phyloP scores from a whole-genome alignment of 1,284 basidiomycete genomes.

The Puccinia triticina region DNA sequence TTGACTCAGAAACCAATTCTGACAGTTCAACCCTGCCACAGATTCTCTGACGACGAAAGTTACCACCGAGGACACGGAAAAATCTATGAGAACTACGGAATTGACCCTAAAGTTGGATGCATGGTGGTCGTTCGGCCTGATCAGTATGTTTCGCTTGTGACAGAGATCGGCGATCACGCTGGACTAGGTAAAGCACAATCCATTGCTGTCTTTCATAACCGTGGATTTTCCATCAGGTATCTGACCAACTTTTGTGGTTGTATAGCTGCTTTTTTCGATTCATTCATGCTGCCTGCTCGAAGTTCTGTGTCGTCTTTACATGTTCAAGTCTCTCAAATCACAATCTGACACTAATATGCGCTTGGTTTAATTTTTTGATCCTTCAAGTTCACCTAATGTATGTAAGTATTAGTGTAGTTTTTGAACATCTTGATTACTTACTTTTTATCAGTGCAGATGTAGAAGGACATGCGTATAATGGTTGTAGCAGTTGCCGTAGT shows the following conservation, averaged over 20 bases:
- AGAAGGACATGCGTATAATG: not conserved
- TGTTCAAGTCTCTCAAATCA: not conserved
- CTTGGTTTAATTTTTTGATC: not conserved
- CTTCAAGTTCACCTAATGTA: not conserved
- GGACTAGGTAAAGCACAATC: conserved; percentile 50
- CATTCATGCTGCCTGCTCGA: conserved; percentile 36
- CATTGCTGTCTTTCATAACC: not conserved
- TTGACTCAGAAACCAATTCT: not conserved
- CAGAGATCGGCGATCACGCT: conserved; percentile 53
- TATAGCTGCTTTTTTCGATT: conserved; percentile 38
- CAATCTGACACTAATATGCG: not conserved
- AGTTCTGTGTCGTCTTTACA: not conserved
- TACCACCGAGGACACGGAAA: conserved; percentile 59
- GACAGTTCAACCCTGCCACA: conserved; percentile 53
- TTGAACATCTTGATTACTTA: not conserved
- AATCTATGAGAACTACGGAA: conserved; percentile 60
- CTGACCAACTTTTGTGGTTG: not conserved
- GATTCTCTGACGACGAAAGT: conserved; percentile 58
- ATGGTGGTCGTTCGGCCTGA: conserved; percentile 60
- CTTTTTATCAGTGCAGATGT: not conserved
- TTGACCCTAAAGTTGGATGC: conserved; percentile 58
- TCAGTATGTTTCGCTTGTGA: conserved; percentile 57
- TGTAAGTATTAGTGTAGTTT: not conserved
- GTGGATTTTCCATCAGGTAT: not conserved
- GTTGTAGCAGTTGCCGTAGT: not conserved